Conservation (phyloP, 139 green algal species). For the Marvania coccoides region DNA sequence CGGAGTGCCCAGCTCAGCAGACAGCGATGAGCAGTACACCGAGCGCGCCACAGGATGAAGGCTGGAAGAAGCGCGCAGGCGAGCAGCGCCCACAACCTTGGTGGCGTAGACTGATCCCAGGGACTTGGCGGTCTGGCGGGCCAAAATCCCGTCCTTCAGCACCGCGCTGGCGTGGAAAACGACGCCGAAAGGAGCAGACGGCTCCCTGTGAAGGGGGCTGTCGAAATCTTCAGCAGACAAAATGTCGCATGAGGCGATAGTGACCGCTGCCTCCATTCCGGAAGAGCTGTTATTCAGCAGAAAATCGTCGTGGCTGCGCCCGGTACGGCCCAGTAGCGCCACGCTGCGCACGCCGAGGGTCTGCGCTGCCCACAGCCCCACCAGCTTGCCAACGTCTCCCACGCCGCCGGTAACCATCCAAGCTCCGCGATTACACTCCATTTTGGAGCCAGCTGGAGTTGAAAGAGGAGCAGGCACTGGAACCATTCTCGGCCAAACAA, state of each 20-base stretch:
- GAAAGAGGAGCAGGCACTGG: background rate
- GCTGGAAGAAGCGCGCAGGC: background rate
- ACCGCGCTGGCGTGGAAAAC: constrained; percentile 58
- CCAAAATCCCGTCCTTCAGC: constrained; percentile 55
- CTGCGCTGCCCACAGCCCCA: background rate
- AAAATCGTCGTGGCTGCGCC: background rate
- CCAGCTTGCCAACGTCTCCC: constrained; percentile 8
- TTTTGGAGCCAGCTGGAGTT: background rate
- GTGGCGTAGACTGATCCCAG: constrained; percentile 20
- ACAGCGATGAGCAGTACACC: constrained; percentile 40
- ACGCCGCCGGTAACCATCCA: constrained; percentile 15
- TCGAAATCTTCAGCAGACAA: background rate
- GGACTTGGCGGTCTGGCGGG: constrained; percentile 28
- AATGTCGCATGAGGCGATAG: background rate
- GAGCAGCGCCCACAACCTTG: constrained; percentile 15
- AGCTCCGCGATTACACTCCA: background rate
- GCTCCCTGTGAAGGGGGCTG: background rate
- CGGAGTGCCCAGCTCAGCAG: constrained; percentile 32
- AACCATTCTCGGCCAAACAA: background rate
- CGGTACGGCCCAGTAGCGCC: background rate
- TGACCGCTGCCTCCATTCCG: background rate
- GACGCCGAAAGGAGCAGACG: background rate
- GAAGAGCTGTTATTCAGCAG: background rate
- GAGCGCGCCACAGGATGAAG: background rate
- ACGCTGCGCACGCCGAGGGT: background rate